phyloP scores from a whole-genome alignment of 176 grass and related monocot species.

The Triticum urartu region DNA sequence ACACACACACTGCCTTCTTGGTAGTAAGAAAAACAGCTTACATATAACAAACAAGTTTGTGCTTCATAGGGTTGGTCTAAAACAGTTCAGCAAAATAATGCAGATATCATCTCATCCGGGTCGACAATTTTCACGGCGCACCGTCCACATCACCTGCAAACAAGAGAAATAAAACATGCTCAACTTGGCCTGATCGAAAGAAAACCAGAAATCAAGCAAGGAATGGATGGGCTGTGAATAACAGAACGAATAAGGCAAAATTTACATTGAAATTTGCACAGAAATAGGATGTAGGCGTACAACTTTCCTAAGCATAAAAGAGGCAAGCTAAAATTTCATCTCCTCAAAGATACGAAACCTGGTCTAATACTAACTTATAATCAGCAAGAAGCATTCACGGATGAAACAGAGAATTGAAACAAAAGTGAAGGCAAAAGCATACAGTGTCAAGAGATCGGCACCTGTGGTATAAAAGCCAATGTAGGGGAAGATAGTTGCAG shows the following conservation, averaged over 20 bases:
- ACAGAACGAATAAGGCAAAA: not conserved
- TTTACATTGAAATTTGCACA: not conserved
- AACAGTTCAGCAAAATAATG: not conserved
- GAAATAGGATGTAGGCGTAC: not conserved
- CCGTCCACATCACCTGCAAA: not conserved
- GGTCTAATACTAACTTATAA: not conserved
- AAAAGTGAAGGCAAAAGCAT: not conserved
- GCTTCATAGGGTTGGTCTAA: not conserved
- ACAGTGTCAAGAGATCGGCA: not conserved
- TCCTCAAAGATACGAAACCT: not conserved
- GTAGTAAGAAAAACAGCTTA: not conserved
- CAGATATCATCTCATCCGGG: not conserved
- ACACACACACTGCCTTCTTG: not conserved
- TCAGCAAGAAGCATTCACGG: not conserved
- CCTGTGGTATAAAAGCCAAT: slow-evolving; percentile 13
- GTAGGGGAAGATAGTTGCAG: slow-evolving; percentile 15
- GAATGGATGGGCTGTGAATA: not conserved
- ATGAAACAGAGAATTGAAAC: not conserved
- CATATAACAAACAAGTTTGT: not conserved
- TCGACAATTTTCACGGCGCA: not conserved
- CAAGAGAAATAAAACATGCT: not conserved
- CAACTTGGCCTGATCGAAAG: not conserved
- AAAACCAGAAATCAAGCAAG: not conserved
- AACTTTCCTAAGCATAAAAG: not conserved
- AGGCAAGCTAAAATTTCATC: not conserved